These are phyloP conservation scores for Ashbya aceris DNA, from an alignment of 1,139 yeast genomes.

Conservation along the genomic window DNA sequence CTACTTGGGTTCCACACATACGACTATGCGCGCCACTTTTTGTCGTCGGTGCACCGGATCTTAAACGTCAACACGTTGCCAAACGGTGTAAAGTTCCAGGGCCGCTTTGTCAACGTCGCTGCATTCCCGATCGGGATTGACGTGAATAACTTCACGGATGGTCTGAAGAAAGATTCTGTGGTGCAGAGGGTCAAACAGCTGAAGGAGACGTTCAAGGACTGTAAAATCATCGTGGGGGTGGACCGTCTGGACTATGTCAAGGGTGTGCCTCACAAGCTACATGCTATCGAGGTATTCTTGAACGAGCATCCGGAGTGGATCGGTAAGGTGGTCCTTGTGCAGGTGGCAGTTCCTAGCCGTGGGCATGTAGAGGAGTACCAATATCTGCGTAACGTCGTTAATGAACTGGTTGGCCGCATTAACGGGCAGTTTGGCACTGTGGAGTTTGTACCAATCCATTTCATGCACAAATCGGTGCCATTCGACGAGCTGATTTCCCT, in stretches of 20 bases:
- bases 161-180: conserved; percentile 57
- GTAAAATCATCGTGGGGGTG: conserved; percentile 88
- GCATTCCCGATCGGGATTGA: conserved; percentile 99
- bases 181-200: conserved; percentile 55
- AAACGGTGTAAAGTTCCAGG: conserved; percentile 76
- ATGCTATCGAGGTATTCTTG: conserved; percentile 87
- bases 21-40: conserved; percentile 96
- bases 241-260: conserved; percentile 92
- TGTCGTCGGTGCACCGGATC: conserved; percentile 83
- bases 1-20: conserved; percentile 98
- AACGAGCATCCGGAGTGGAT: conserved; percentile 97
- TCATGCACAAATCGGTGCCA: conserved; percentile 83
- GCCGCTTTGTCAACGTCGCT: conserved; percentile 75
- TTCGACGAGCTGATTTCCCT: conserved; percentile 86
- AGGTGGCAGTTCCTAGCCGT: conserved; percentile 95
- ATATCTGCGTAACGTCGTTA: conserved; percentile 83
- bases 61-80: conserved; percentile 79
- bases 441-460: conserved; percentile 96
- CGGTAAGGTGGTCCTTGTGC: conserved; percentile 91
- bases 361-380: conserved; percentile 99
- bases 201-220: conserved; percentile 51
- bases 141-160: conserved; percentile 81
- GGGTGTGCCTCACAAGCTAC: conserved; percentile 95
- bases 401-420: conserved; percentile 92
- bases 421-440: conserved; percentile 95